Evolutionary conservation across 257 asterid genomes (phyloP), one percentile per base, ranked within the genome.

Genomic region (Echium plantagineum): DNA sequence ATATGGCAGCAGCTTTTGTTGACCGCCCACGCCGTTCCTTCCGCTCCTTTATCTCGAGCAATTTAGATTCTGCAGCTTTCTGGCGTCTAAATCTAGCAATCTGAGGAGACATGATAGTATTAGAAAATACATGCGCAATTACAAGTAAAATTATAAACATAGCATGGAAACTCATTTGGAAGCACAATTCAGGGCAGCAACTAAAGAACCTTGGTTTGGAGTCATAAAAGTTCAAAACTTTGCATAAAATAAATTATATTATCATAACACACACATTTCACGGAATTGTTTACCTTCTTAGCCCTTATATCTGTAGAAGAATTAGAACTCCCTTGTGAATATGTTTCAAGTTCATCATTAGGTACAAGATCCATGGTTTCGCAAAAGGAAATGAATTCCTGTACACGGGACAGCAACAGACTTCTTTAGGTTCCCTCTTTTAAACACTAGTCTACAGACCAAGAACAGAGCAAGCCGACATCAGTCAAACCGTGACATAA

Each of bases 21-120:
- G 99, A 93, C 61, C 95, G 95, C 56, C 95, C 95, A 62, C 97
- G 90, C 6, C 99, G 85, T 68, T 93, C 99, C 68, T 80, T 93
- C 61, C 88, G 83, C 73, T 93, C 99, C 76, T 74, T 86, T 59
- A 93, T 83, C 76, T 93, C 97, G 48, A 74, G 85, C 71, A 93
- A 64, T 64, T 80, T 89, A 20, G 95, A 73, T 74, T 89, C 95
- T 28, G 97, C 95, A 60, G 96, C 95, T 75, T 77, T 86, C 67
- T 84, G 95, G 6, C 97, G 85, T 69, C 68, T 89, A 72, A 86
- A 89, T 59, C 95, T 84, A 62, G 91, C 87, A 72, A 93, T 80
- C 96, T 93, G 76, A 64, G 77, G 64, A 18, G 55, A 61, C 57
- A 69, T 55, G 63, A 61, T 17, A 16, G 35, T 24, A 52, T 69